These are phyloP conservation scores for Trametes punicea DNA, from an alignment of 768 basidiomycete species.

Conservation along the genomic window DNA sequence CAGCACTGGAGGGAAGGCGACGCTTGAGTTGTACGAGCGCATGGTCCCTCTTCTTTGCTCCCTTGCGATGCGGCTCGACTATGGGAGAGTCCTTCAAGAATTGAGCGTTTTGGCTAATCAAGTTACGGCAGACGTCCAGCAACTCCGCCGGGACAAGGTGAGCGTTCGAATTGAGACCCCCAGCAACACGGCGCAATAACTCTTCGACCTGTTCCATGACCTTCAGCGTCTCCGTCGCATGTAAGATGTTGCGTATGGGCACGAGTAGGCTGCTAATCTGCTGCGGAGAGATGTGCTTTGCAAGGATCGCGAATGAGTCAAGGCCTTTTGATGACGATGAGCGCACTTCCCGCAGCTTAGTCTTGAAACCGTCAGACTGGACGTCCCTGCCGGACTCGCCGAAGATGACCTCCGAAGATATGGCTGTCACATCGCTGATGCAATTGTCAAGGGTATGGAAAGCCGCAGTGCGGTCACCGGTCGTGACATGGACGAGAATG, in stretches of 20 bases:
- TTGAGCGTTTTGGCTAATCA: conserved; percentile 86
- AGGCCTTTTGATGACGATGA: conserved; percentile 79
- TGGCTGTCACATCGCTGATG: conserved; percentile 72
- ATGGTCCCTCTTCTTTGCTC: conserved; percentile 44
- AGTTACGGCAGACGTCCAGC: conserved; percentile 79
- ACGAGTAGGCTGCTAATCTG: conserved; percentile 73
- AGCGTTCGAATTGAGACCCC: conserved; percentile 81
- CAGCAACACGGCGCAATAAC: conserved; percentile 75
- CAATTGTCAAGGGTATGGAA: conserved; percentile 73
- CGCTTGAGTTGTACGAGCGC: conserved; percentile 80
- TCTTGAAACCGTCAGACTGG: conserved; percentile 86
- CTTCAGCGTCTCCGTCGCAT: conserved; percentile 77
- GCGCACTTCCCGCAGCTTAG: conserved; percentile 89
- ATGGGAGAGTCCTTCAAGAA: conserved; percentile 67
- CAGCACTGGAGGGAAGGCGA: conserved; percentile 45
- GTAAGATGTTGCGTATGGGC: conserved; percentile 81
- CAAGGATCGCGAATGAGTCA: conserved; percentile 80
- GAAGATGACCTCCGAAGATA: conserved; percentile 89
- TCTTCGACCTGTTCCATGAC: conserved; percentile 86
- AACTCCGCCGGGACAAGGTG: conserved; percentile 67
- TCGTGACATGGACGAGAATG: conserved; percentile 76
- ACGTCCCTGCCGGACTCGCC: conserved; percentile 92
- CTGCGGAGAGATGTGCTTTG: conserved; percentile 71
- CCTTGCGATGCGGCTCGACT: conserved; percentile 27
- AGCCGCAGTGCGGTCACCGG: conserved; percentile 46